phyloP scores from a whole-genome alignment of 805 yeast genomes.

The Yamadazyma paraphyllophila region DNA sequence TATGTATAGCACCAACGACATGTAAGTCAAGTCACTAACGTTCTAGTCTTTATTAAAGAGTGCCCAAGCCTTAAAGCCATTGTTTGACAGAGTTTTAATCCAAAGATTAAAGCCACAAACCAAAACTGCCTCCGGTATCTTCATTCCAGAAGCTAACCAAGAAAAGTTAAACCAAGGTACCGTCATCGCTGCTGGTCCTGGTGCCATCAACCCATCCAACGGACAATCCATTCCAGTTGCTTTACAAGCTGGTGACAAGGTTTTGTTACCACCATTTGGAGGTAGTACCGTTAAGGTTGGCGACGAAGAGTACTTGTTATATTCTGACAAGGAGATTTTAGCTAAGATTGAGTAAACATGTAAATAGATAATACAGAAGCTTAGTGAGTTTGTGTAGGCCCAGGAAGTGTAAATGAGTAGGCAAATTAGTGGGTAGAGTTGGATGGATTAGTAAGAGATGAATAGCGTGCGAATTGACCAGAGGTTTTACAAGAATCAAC shows the following conservation, averaged over 20 bases:
- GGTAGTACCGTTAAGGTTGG: conserved; percentile 87
- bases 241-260: conserved; percentile 89
- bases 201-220: conserved; percentile 63
- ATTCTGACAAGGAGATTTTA: conserved; percentile 91
- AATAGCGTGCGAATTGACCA: no score
- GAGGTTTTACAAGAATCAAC: no score
- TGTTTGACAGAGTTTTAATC: conserved; percentile 93
- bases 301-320: conserved; percentile 76
- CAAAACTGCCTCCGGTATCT: conserved; percentile 89
- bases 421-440: no score
- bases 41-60: conserved; percentile 62
- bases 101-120: conserved; percentile 91
- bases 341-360: conserved; percentile 70
- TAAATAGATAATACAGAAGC: conserved; percentile 3
- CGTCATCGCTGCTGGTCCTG: conserved; percentile 95
- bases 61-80: conserved; percentile 85
- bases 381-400: neutral
- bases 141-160: conserved; percentile 93
- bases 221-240: conserved; percentile 73
- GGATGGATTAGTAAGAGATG: no score
- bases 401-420: neutral
- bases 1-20: conserved; percentile 5
- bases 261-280: conserved; percentile 91
- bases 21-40: conserved; percentile 10
- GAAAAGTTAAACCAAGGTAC: conserved; percentile 90